Evolutionary conservation across 192 early-diverging fungal species (phyloP).

Genomic region (Geranomyces michiganensis): DNA sequence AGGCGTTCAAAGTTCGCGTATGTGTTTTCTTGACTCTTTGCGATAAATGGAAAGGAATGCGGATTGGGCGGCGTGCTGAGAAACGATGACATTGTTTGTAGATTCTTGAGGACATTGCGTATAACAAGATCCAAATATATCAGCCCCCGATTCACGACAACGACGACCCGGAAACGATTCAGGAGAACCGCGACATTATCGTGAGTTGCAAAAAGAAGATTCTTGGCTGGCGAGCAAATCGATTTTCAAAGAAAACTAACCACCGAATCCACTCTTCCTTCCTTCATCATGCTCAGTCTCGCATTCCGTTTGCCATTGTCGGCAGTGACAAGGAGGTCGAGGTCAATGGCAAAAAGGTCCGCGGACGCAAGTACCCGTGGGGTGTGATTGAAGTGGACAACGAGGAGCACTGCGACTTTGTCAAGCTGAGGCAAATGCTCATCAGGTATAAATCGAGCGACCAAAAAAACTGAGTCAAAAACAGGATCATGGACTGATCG

Average conservation of each 20-base stretch:
- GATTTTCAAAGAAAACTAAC: neutral
- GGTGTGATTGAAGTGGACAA: slow-evolving; percentile 67
- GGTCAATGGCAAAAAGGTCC: slow-evolving; percentile 56
- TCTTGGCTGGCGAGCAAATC: neutral
- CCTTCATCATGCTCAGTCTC: slow-evolving; percentile 27
- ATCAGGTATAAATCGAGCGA: slow-evolving; percentile 31
- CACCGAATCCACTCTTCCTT: neutral
- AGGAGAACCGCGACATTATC: slow-evolving; percentile 96
- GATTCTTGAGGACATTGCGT: slow-evolving; percentile 94
- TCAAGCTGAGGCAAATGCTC: slow-evolving; percentile 62
- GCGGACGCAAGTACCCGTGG: slow-evolving; percentile 66
- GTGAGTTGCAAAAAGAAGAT: slow-evolving; percentile 28
- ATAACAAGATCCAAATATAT: slow-evolving; percentile 93
- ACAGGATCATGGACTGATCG: too few relatives aligned
- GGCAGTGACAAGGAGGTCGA: slow-evolving; percentile 62
- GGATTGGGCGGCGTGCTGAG: neutral
- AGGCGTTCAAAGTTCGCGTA: slow-evolving; percentile 80
- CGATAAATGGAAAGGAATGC: neutral
- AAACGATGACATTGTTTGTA: slow-evolving; percentile 11
- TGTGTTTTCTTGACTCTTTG: neutral
- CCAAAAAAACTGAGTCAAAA: too few relatives aligned
- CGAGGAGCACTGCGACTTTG: slow-evolving; percentile 66
- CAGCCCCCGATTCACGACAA: slow-evolving; percentile 91
- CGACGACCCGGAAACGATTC: slow-evolving; percentile 94
- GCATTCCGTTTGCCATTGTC: slow-evolving; percentile 65